Conservation (phyloP, 1,284 basidiomycete species). For the Ceratobasidium theobromae region DNA sequence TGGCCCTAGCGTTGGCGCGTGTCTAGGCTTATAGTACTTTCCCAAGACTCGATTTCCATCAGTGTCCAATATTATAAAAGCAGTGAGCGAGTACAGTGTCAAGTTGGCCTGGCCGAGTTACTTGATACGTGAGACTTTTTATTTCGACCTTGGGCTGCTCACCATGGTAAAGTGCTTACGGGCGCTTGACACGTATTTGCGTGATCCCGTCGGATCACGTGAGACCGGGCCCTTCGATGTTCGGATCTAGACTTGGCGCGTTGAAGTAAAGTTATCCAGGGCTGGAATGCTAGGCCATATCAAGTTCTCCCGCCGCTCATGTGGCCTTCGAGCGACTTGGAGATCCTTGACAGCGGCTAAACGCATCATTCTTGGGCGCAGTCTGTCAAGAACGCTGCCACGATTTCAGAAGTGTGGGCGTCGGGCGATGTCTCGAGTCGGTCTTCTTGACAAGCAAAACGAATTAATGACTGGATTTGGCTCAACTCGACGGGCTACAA, state of each 20-base stretch:
- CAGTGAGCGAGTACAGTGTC: slow-evolving; percentile 81
- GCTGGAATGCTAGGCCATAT: neutral
- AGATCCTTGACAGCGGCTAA: too few species aligned
- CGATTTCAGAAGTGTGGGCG: too few species aligned
- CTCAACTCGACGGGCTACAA: too few species aligned
- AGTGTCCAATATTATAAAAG: slow-evolving; percentile 89
- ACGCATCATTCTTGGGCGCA: too few species aligned
- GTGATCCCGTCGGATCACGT: neutral
- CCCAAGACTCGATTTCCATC: slow-evolving; percentile 94
- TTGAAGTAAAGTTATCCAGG: neutral
- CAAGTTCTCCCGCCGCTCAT: too few species aligned
- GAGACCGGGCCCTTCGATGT: neutral
- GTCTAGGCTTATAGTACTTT: slow-evolving; percentile 89
- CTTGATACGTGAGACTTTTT: neutral
- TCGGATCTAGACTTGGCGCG: neutral
- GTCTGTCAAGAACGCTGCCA: too few species aligned
- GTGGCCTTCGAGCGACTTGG: too few species aligned
- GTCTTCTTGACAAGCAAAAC: too few species aligned
- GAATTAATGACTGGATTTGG: too few species aligned
- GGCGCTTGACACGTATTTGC: slow-evolving; percentile 1
- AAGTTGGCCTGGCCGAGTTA: slow-evolving; percentile 59
- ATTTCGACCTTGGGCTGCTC: neutral
- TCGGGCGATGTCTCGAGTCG: too few species aligned
- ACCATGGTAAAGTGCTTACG: neutral
- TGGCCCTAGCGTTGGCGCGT: slow-evolving; percentile 52